A percentile compares a stretch with the other conserved stretches of the same genome.
Evolutionary conservation across 306 rosid species (phyloP).

Genomic region (Citrullus mucosospermus): DNA sequence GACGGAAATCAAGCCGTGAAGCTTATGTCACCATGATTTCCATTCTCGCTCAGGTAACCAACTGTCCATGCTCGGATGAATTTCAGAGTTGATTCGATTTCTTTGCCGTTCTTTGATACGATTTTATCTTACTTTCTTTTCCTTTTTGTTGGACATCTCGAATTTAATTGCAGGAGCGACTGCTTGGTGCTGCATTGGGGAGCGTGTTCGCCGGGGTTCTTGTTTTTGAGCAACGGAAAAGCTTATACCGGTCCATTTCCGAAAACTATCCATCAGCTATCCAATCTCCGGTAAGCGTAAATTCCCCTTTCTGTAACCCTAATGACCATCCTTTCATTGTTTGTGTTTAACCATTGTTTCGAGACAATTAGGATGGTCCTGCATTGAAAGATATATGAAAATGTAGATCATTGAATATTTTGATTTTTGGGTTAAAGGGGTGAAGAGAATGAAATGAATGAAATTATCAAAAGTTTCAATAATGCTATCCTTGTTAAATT

Average conservation of each 20-base stretch:
- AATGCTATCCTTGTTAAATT: not conserved
- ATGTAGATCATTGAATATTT: not conserved
- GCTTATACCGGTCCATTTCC: conserved; percentile 48
- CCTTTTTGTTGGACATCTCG: not conserved
- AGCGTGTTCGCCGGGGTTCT: conserved; percentile 41
- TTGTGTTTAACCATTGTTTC: not conserved
- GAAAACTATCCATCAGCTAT: conserved; percentile 17
- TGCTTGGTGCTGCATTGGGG: conserved; percentile 75
- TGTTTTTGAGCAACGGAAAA: conserved; percentile 56
- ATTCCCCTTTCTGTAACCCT: not conserved
- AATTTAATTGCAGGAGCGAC: conserved; percentile 47
- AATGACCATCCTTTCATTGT: not conserved
- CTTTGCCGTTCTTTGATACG: not conserved
- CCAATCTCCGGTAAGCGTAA: conserved; percentile 30
- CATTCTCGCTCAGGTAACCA: conserved; percentile 6
- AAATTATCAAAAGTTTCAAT: not conserved
- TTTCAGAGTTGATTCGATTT: not conserved
- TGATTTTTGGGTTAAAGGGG: not conserved
- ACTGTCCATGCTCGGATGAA: not conserved
- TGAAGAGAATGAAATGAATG: not conserved
- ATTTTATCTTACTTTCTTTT: not conserved
- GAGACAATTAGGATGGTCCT: not conserved
- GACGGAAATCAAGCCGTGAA: not conserved
- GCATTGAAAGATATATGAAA: not conserved
- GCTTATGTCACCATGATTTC: conserved; percentile 2